Conservation (phyloP, 768 basidiomycete genomes). For the Phlebiopsis gigantea region DNA sequence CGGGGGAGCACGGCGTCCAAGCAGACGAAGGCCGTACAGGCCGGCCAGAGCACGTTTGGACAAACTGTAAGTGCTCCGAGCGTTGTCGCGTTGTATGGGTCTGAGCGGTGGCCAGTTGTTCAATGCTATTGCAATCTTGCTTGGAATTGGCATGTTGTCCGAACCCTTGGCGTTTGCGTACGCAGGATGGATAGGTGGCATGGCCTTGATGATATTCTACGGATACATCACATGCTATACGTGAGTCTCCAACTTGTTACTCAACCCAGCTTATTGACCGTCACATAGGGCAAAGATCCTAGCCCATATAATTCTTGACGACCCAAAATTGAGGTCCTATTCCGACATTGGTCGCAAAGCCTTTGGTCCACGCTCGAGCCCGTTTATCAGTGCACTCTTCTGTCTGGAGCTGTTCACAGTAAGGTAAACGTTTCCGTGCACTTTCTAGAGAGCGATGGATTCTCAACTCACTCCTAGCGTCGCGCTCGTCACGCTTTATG, state of each 20-base stretch:
- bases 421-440: slow-evolving; percentile 38
- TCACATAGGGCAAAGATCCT: slow-evolving; percentile 75
- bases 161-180: slow-evolving; percentile 90
- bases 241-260: slow-evolving; percentile 40
- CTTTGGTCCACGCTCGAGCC: slow-evolving; percentile 69
- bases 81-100: neutral
- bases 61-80: slow-evolving; percentile 50
- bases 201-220: slow-evolving; percentile 66
- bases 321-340: slow-evolving; percentile 73
- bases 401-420: slow-evolving; percentile 85
- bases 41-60: slow-evolving; percentile 65
- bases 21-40: slow-evolving; percentile 29
- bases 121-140: slow-evolving; percentile 79
- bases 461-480: slow-evolving; percentile 42
- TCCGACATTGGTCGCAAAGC: slow-evolving; percentile 87
- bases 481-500: slow-evolving; percentile 83
- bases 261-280: neutral
- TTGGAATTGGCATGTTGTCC: slow-evolving; percentile 87
- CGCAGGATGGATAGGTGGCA: slow-evolving; percentile 84
- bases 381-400: slow-evolving; percentile 67
- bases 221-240: slow-evolving; percentile 85
- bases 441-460: too few species aligned
- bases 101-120: slow-evolving; percentile 51
- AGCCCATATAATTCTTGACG: slow-evolving; percentile 65
- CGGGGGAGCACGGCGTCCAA: slow-evolving; percentile 28